Conservation (phyloP, 164 flowering plant species). For the Magnolia changhungtana region DNA sequence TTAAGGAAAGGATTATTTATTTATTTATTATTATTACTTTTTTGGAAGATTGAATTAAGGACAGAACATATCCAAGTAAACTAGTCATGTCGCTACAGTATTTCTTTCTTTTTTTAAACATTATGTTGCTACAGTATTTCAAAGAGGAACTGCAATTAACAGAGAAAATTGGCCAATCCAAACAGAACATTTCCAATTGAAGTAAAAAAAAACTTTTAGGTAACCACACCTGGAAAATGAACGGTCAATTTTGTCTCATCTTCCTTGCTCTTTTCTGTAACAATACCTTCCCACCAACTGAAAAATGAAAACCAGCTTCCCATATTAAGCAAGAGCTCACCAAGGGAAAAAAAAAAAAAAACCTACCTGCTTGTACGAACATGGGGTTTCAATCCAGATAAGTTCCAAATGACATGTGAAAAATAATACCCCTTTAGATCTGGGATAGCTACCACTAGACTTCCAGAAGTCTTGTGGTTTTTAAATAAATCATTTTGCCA, state of each 20-base stretch:
- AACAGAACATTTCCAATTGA: background rate
- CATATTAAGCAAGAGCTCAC: background rate
- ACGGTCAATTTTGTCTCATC: constrained; percentile 66
- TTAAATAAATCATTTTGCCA: too few relatives aligned
- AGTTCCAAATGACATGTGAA: background rate
- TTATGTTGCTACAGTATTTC: background rate
- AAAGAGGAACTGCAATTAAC: background rate
- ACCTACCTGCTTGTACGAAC: background rate
- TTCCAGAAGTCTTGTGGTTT: too few relatives aligned
- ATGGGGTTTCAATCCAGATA: background rate
- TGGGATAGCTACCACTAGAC: too few relatives aligned
- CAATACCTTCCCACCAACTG: constrained; percentile 95
- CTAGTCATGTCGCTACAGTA: too few relatives aligned
- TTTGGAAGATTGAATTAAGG: background rate
- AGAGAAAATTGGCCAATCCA: background rate
- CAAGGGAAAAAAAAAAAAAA: background rate
- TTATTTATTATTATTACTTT: background rate
- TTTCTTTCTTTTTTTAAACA: too few relatives aligned
- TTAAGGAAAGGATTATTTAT: background rate
- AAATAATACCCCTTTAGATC: too few relatives aligned
- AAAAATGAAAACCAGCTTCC: constrained; percentile 9
- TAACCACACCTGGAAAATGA: constrained; percentile 62
- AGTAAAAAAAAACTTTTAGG: background rate
- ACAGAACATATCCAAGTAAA: background rate
- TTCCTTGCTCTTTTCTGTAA: constrained; percentile 59